Conservation (phyloP, 169 alveolate species). For the Plasmodium sp. region DNA sequence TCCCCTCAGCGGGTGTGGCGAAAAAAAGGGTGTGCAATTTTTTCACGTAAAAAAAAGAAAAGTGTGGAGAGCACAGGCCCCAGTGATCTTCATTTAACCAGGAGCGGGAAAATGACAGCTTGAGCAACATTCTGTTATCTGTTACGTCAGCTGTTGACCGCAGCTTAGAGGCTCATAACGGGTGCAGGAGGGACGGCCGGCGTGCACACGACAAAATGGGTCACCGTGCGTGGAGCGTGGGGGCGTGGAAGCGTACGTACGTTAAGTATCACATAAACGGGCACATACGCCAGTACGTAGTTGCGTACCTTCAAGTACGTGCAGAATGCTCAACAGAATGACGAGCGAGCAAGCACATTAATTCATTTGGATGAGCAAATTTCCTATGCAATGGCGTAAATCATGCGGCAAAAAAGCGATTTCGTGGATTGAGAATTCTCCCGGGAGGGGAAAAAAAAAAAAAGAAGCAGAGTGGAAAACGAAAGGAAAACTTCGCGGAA, state of each 20-base stretch:
- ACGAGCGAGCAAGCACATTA: background rate
- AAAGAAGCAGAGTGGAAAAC: background rate
- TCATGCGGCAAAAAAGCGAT: background rate
- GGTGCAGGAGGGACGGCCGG: background rate
- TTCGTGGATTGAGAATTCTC: background rate
- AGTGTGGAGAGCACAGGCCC: background rate
- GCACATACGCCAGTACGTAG: background rate
- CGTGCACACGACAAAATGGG: background rate
- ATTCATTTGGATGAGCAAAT: background rate
- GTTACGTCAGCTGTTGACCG: background rate
- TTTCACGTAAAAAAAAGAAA: background rate
- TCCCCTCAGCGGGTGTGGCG: background rate
- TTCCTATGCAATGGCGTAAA: background rate
- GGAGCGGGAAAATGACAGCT: background rate
- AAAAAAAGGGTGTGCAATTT: background rate
- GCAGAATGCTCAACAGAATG: background rate
- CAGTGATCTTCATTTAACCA: background rate
- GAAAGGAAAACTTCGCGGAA: background rate
- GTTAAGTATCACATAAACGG: background rate
- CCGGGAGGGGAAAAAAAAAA: background rate
- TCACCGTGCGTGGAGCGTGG: background rate
- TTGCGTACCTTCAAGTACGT: background rate
- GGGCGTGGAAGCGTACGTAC: background rate
- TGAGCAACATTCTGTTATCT: background rate
- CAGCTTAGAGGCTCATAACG: background rate